Evolutionary conservation across 2,329 filamentous ascomycete genomes (phyloP).

Genomic region (Simplicillium aogashimaense): DNA sequence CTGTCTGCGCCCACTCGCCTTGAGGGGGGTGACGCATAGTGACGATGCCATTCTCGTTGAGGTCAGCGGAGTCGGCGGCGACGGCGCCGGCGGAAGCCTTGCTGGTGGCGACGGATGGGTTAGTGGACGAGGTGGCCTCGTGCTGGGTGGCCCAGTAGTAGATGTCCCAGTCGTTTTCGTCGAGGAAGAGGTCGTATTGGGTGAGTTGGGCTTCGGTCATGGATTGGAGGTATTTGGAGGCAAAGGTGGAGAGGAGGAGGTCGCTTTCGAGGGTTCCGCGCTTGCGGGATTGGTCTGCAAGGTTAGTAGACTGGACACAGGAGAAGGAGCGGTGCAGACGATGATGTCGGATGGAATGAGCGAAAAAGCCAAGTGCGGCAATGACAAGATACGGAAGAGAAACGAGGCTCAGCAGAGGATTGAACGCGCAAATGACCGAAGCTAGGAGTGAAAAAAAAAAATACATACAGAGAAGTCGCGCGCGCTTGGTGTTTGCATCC

Average conservation of each 20-base stretch:
- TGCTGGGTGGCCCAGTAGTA: slow-evolving; percentile 99
- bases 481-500: slow-evolving; percentile 75
- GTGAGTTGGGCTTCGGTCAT: slow-evolving; percentile 68
- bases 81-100: slow-evolving; percentile 15
- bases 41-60: slow-evolving; percentile 13
- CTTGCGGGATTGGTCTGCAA: slow-evolving; percentile 93
- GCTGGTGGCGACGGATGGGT: slow-evolving; percentile 18
- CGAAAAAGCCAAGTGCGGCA: no score
- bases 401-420: background rate
- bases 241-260: slow-evolving; percentile 92
- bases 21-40: slow-evolving; percentile 21
- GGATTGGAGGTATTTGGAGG: slow-evolving; percentile 61
- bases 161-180: slow-evolving; percentile 99
- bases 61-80: slow-evolving; percentile 14
- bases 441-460: slow-evolving; percentile 8
- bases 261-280: slow-evolving; percentile 93
- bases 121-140: slow-evolving; percentile 33
- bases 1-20: slow-evolving; percentile 94
- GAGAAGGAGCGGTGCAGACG: slow-evolving; percentile 1
- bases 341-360: background rate
- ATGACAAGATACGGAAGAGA: no score
- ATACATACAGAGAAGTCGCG: slow-evolving; percentile 63
- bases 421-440: slow-evolving; percentile 5
- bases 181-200: slow-evolving; percentile 86
- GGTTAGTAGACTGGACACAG: background rate